phyloP scores from a whole-genome alignment of 768 basidiomycete species.

The Tulasnella sp. region DNA sequence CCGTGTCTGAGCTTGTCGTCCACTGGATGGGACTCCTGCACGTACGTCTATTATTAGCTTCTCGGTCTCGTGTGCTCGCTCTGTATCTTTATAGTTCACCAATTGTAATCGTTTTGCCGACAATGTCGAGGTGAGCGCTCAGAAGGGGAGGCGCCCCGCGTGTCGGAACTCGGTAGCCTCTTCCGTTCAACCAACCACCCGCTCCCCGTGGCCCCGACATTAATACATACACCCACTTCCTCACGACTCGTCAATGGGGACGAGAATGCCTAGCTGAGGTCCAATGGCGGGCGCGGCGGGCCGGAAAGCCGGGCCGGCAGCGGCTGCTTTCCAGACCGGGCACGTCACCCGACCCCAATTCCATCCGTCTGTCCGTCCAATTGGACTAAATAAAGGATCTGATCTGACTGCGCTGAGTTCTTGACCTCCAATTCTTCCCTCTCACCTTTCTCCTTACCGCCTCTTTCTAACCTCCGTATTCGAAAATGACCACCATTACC shows the following conservation, averaged over 20 bases:
- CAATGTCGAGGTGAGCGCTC: not conserved
- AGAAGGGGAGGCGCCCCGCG: not conserved
- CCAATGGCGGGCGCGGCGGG: not conserved
- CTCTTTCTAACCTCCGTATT: not conserved
- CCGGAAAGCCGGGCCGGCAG: not conserved
- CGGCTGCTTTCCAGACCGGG: conserved; percentile 7
- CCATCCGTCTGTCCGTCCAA: not conserved
- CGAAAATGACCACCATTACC: conserved; percentile 45
- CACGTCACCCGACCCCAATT: not conserved
- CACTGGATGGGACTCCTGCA: not conserved
- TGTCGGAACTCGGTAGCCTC: not conserved
- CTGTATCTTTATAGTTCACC: not conserved
- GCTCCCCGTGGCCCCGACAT: not conserved
- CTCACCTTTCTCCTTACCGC: not conserved
- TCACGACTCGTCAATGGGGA: not conserved
- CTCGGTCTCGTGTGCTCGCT: not conserved
- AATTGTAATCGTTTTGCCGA: not conserved
- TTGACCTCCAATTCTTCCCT: not conserved
- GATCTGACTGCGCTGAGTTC: not conserved
- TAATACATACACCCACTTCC: not conserved
- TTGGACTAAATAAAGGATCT: conserved; percentile 1
- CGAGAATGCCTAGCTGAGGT: not conserved
- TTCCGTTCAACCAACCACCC: not conserved
- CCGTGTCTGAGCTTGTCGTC: not conserved
- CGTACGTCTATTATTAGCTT: not conserved